Evolutionary conservation across 2,329 filamentous ascomycete species (phyloP).

Genomic region (Alternaria gansuensis): DNA sequence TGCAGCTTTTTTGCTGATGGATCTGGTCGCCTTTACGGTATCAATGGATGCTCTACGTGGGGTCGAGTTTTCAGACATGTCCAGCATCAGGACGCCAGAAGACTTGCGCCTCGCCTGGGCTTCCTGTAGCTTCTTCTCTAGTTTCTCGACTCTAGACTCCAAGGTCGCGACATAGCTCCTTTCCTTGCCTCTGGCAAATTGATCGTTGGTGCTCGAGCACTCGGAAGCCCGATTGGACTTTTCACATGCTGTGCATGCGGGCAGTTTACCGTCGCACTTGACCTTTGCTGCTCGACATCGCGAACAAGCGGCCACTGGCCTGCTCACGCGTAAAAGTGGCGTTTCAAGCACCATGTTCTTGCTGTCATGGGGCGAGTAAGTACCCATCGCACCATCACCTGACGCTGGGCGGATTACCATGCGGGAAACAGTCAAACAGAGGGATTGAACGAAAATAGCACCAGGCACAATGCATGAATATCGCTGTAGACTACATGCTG

Average conservation of each 20-base stretch:
- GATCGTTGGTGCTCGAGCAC: constrained; percentile 93
- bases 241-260: constrained; percentile 94
- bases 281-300: constrained; percentile 91
- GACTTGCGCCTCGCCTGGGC: constrained; percentile 75
- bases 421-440: neutral
- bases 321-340: constrained; percentile 74
- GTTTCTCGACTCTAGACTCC: constrained; percentile 87
- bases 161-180: constrained; percentile 95
- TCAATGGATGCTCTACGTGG: constrained; percentile 60
- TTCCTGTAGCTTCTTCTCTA: constrained; percentile 76
- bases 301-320: constrained; percentile 81
- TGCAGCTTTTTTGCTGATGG: constrained; percentile 53
- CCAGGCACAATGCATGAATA: neutral
- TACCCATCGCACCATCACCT: constrained; percentile 7
- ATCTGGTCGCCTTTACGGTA: constrained; percentile 44
- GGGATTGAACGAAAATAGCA: neutral
- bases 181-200: constrained; percentile 95
- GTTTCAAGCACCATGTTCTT: constrained; percentile 60
- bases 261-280: constrained; percentile 96
- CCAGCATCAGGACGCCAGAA: constrained; percentile 73
- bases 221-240: constrained; percentile 85
- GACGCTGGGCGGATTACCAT: neutral
- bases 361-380: constrained; percentile 19
- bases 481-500: constrained; percentile 5
- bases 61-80: constrained; percentile 60